These are phyloP conservation scores for Paramecium octaurelia DNA, from an alignment of 73 alveolate genomes.

Conservation along the genomic window DNA sequence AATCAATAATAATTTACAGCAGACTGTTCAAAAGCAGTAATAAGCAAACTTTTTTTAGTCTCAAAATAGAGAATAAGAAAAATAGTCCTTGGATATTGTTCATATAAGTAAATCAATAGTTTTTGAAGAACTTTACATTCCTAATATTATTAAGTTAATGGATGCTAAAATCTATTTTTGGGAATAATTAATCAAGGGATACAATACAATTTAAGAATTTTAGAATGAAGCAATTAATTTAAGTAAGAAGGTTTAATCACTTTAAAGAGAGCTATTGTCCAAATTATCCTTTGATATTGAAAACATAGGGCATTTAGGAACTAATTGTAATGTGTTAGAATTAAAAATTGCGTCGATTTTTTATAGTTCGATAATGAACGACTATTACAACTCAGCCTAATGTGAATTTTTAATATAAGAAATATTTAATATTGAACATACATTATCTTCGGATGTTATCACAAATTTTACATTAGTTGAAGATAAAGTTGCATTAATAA, in stretches of 20 bases:
- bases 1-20: neutral
- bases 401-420: conserved; percentile 23
- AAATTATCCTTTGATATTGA: too few relatives aligned
- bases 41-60: neutral
- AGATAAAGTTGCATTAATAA: neutral
- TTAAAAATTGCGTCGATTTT: neutral
- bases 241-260: neutral
- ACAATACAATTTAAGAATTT: neutral
- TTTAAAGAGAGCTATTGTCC: neutral
- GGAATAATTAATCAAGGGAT: conserved; percentile 5
- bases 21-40: neutral
- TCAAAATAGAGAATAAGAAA: neutral
- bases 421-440: neutral
- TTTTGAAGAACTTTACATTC: neutral
- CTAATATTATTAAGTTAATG: neutral
- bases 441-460: neutral
- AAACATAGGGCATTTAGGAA: neutral
- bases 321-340: neutral
- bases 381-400: neutral
- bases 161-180: conserved; percentile 5
- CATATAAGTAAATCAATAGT: neutral
- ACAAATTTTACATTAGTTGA: neutral
- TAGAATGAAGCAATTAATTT: neutral
- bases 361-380: conserved; percentile 2
- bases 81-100: neutral